Conservation (phyloP, 129 eudicot species). For the Arctium lappa region DNA sequence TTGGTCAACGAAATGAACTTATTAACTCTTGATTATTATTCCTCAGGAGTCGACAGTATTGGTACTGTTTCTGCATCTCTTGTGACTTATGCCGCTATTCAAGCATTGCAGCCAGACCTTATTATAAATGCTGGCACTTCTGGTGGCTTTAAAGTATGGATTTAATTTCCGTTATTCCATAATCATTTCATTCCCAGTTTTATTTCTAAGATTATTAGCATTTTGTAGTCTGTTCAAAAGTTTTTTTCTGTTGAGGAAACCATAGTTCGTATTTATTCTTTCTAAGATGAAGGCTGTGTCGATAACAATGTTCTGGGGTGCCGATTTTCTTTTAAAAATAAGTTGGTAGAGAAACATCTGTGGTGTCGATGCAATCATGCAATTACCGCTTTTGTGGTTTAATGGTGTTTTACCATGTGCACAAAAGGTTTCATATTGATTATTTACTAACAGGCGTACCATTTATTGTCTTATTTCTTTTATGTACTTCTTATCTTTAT, state of each 20-base stretch:
- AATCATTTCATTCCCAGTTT: not conserved
- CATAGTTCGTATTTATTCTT: not conserved
- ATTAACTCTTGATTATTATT: slow-evolving; percentile 4
- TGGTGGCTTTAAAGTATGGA: slow-evolving; percentile 88
- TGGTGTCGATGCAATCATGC: no score
- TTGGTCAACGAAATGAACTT: not conserved
- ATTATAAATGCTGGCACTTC: slow-evolving; percentile 96
- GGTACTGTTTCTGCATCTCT: slow-evolving; percentile 95
- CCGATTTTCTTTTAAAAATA: no score
- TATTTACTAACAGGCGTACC: not conserved
- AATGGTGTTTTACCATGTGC: no score
- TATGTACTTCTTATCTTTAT: not conserved
- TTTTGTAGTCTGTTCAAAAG: not conserved
- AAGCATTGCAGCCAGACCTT: slow-evolving; percentile 87
- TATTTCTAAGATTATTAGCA: not conserved
- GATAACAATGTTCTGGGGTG: no score
- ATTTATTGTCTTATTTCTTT: not conserved
- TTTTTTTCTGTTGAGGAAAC: not conserved
- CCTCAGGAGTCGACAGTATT: slow-evolving; percentile 83
- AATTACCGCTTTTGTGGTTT: no score
- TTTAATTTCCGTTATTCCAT: not conserved
- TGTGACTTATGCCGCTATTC: slow-evolving; percentile 88
- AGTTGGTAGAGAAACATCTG: no score
- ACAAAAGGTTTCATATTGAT: not conserved
- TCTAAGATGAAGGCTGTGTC: no score